Evolutionary conservation across 192 early-diverging fungal species (phyloP), one percentile per base, ranked within the genome.

Genomic region (Spizellomyces sp.): DNA sequence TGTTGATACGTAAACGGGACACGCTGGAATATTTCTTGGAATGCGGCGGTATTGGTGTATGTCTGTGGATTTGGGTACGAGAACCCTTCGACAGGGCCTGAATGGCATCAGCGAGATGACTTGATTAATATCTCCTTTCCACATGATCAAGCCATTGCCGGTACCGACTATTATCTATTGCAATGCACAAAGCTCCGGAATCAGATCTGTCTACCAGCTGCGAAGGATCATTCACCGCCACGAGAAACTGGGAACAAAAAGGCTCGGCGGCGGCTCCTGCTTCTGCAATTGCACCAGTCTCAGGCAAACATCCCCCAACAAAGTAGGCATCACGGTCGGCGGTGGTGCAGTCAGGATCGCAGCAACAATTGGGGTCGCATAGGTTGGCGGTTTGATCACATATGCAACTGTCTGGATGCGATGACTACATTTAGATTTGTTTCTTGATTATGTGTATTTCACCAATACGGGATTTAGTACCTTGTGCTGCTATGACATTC

Each of bases 341-440:
- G 22, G 45, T 15, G 14, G 59, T 42, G 58, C 73, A 75, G 17
- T 75, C 73, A 12, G 60, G 60, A 45, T 75, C 73, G 54, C 73
- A 75, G 69, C 73, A 75, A 59, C 73, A 75, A 19, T 64, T 64
- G 15, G 52, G 19, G 44, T 75, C 73, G 56, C 73, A 75, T 44
- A 41, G 21, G 58, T 71, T 63, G 5, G 43, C 9, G 8, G 73
- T 72, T 12, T 71, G 46, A 48, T 75, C 73, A 22, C 73, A 75
- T 4, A 50, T 45, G 52, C 73, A 75, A 17, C 44, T 7, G 5
- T 55, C 42, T 8, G 57, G 68, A 59, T 69, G 27, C 27, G 27
- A 2, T 36, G 3, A 36, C 3, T 3, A 36, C 27, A 36, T 36
- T 36, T 36, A 36, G 27, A 0, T 36, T 36, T 36, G 27, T 36